Conservation (phyloP, 352 stramenopile species). For the Phytophthora brassicae region DNA sequence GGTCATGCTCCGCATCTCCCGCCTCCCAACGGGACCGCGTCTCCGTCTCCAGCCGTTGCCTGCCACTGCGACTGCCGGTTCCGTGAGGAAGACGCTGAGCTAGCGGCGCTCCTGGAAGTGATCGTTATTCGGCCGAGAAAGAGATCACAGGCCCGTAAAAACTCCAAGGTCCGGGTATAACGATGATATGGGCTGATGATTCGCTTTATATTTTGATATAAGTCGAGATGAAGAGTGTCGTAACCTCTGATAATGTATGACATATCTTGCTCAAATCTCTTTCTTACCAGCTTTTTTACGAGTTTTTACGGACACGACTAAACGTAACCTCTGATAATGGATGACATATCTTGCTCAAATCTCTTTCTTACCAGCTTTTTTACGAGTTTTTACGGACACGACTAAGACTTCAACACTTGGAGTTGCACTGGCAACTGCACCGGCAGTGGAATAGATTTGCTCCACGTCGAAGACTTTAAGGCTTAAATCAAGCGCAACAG, state of each 20-base stretch:
- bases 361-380: constrained; percentile 23
- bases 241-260: neutral
- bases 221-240: neutral
- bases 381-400: constrained; percentile 16
- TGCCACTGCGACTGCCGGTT: neutral
- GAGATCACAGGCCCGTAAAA: constrained; percentile 19
- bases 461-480: too few relatives aligned
- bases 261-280: constrained; percentile 4
- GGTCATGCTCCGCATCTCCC: neutral
- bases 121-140: constrained; percentile 10
- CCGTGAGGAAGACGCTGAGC: neutral
- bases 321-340: neutral
- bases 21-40: neutral
- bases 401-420: too few relatives aligned
- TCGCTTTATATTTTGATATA: neutral
- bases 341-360: constrained; percentile 10
- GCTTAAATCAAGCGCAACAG: too few relatives aligned
- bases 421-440: too few relatives aligned
- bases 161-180: neutral
- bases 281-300: constrained; percentile 28
- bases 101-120: neutral
- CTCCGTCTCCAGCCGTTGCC: neutral
- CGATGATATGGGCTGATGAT: neutral
- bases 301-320: too few relatives aligned
- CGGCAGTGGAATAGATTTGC: too few relatives aligned